phyloP scores from a whole-genome alignment of 1,284 basidiomycete genomes.

The Sutorius eximius region DNA sequence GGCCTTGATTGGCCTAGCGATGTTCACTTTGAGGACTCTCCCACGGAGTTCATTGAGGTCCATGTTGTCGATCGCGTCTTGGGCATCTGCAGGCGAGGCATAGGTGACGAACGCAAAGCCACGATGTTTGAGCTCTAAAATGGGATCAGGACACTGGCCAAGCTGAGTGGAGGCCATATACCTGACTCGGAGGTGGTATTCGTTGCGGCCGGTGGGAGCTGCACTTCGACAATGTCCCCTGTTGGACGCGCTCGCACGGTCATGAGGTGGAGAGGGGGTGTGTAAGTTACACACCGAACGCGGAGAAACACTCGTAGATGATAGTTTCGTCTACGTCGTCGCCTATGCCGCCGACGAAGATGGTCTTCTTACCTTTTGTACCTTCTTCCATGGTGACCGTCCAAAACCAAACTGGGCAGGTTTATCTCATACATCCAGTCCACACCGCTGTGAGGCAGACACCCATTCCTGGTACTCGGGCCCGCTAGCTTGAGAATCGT shows the following conservation, averaged over 20 bases:
- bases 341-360: conserved; percentile 74
- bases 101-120: conserved; percentile 83
- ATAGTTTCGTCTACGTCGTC: conserved; percentile 72
- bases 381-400: conserved; percentile 88
- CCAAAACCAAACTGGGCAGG: conserved; percentile 19
- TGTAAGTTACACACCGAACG: conserved; percentile 62
- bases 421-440: conserved; percentile 16
- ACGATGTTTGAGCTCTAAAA: conserved; percentile 69
- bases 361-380: conserved; percentile 75
- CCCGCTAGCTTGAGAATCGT: conserved; percentile 6
- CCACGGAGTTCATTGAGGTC: conserved; percentile 78
- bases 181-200: conserved; percentile 58
- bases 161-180: conserved; percentile 24
- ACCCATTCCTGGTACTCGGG: neutral
- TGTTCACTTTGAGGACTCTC: conserved; percentile 73
- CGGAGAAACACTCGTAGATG: conserved; percentile 68
- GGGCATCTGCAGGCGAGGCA: conserved; percentile 71
- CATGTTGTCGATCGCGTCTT: conserved; percentile 89
- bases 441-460: neutral
- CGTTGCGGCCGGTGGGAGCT: conserved; percentile 67
- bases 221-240: conserved; percentile 83
- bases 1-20: conserved; percentile 72
- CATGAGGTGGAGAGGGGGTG: conserved; percentile 1
- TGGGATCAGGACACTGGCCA: conserved; percentile 3
- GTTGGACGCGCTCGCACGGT: conserved; percentile 17